These are phyloP conservation scores for Raffaelea albimanens DNA, from an alignment of 2,329 filamentous ascomycete species.

Conservation along the genomic window DNA sequence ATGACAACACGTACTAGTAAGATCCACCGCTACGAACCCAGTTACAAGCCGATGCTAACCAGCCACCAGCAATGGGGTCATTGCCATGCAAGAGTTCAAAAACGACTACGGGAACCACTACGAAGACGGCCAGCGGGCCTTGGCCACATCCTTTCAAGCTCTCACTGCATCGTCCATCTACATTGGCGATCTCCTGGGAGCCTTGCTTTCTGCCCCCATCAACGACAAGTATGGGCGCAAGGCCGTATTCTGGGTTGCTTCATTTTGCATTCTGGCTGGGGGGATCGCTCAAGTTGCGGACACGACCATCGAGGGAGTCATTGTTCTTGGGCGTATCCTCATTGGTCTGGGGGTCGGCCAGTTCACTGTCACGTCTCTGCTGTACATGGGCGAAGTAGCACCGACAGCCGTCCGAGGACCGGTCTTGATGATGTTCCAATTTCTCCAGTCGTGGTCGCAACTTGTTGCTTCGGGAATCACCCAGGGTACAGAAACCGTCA, in stretches of 20 bases:
- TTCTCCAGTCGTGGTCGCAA: conserved; percentile 19
- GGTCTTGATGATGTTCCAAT: conserved; percentile 20
- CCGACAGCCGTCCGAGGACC: conserved; percentile 16
- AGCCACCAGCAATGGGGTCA: conserved; percentile 11
- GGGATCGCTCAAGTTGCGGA: conserved; percentile 18
- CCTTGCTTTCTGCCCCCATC: conserved; percentile 23
- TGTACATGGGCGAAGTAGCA: conserved; percentile 23
- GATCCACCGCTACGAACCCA: too few relatives aligned
- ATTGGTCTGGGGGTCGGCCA: conserved; percentile 19
- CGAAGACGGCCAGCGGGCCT: conserved; percentile 12
- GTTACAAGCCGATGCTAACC: too few relatives aligned
- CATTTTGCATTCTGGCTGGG: conserved; percentile 22
- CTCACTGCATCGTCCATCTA: conserved; percentile 27
- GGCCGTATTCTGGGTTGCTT: conserved; percentile 20
- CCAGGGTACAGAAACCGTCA: conserved; percentile 12
- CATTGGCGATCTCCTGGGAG: conserved; percentile 26
- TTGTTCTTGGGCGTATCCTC: conserved; percentile 14
- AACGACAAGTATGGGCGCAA: conserved; percentile 26
- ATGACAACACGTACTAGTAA: conserved; percentile 15
- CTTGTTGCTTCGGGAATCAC: conserved; percentile 16
- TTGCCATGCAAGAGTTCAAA: conserved; percentile 19
- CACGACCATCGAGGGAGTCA: conserved; percentile 14
- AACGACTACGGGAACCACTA: conserved; percentile 17
- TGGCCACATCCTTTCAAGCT: conserved; percentile 20
- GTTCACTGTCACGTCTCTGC: conserved; percentile 20